Base-by-base conservation (phyloP, 169 alveolate genomes). In the Plasmodium ovale region DNA sequence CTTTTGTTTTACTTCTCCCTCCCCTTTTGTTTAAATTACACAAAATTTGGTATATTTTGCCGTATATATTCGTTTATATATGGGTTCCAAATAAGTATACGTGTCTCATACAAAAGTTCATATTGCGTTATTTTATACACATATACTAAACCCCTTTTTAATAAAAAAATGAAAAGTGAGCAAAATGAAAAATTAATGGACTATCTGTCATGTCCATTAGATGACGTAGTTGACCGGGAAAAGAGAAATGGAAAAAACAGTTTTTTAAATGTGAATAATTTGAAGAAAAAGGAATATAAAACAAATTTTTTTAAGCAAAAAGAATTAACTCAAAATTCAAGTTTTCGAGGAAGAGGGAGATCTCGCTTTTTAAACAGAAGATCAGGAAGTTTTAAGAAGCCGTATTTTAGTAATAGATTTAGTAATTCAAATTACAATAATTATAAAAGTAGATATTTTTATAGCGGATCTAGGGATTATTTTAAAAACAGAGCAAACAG, bases 121-220 rank as follows among this genome's bases (percentile, higher is more conserved):
- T 47, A 47, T 14, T 47, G 16, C 12, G 12, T 5, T 58, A 7
- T 58, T 19, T 58, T 58, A 16, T 58, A 54, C 31, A 21, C 9
- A 14, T 56, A 19, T 19, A 58, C 14, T 44, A 72, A n/a, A n/a
- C n/a, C n/a, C n/a, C n/a, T n/a, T n/a, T n/a, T n/a, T n/a, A n/a
- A n/a, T n/a, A n/a, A n/a, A 21, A 79, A 79, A 67, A 79, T 79
- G 89, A 79, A 51, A 69, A 59, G 67, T 64, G 82, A 27, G 51
- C 56, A 79, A 65, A 79, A 65, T 64, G 89, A 79, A 42, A 79
- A 65, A 79, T 65, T 79, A 79, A 79, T 79, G 79, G 89, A 79
- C 69, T 79, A 79, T 47, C 49, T 79, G 69, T 79, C 89, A 6
- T 79, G 89, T 54, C 67, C 89, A 14, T 59, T 79, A 23, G 89